phyloP scores from a whole-genome alignment of 2,329 filamentous ascomycete genomes.

The Ophiostoma australiae region DNA sequence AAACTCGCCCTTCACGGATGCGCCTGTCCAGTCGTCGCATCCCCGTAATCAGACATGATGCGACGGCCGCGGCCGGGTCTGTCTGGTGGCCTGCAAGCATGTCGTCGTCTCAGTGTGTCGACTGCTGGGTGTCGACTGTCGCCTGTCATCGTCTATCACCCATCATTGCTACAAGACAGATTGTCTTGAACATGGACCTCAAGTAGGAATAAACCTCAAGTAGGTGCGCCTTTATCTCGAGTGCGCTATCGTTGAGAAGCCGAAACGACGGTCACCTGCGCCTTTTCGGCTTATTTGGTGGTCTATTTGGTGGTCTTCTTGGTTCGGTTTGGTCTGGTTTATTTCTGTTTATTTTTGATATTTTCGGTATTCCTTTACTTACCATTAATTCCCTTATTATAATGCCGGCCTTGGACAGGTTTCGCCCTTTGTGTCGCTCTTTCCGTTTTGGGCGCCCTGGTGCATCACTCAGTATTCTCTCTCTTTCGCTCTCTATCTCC shows the following conservation, averaged over 20 bases:
- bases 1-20: background rate
- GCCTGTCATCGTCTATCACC: background rate
- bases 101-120: background rate
- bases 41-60: background rate
- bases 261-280: slow-evolving; percentile 10
- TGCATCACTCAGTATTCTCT: background rate
- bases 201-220: too few relatives aligned
- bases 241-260: background rate
- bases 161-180: background rate
- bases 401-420: background rate
- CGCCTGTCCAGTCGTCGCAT: background rate
- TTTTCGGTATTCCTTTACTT: background rate
- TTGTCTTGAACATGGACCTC: too few relatives aligned
- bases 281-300: background rate
- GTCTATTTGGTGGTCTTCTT: background rate
- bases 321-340: background rate
- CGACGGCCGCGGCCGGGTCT: slow-evolving; percentile 16
- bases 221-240: background rate
- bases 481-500: background rate
- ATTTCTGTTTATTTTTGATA: background rate
- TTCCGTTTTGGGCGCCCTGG: slow-evolving; percentile 13
- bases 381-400: background rate
- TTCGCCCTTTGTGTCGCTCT: slow-evolving; percentile 14
- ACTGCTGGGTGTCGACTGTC: background rate
- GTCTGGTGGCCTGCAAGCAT: background rate